Base-by-base conservation (phyloP, 2,329 filamentous ascomycete species). In the Xylogone sp. region DNA sequence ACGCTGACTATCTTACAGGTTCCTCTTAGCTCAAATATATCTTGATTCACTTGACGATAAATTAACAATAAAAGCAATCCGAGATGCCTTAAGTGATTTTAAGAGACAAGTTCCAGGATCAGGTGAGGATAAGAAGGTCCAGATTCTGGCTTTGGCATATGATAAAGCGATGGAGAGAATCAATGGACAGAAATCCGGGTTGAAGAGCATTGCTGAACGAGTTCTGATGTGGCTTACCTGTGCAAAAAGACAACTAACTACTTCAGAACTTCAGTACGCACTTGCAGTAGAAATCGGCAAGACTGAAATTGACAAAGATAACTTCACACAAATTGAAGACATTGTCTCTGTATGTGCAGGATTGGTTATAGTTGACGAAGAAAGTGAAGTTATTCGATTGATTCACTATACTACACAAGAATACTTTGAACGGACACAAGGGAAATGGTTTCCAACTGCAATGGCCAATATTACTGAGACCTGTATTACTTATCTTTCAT, bases 321-420 rank as follows among this genome's bases (percentile, higher is more conserved):
- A 50, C 18, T 24, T 59, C 9, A 18, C 48, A 42, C 19, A 53
- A 16, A 53, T 59, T 3, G 48, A 0, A 67, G 48, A 56, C 3
- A 53, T 59, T 16, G 31, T 53, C 22, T 51, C 3, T 48, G 56
- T 12, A 53, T 77, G 73, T 51, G 68, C 66, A 27, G 73, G 74
- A 0, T 48, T 78, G 9, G 68, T 77, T 2, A 69, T 65, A 0
- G 39, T 74, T 2, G 71, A 77, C 31, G 51, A 69, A 43, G 55
- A 70, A 43, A 75, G 64, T 45, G 45, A 62, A 18, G 61, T 69
- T 21, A 60, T 77, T 10, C 65, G 71, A 2, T 54, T 77, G 0
- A 70, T 75, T 2, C 74, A 78, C 54, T 72, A 74, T 49, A 77
- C 75, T 0, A 65, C 73, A 1, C 69, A 76, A 43, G 67, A 76